Conservation (phyloP, 2,329 filamentous ascomycete species). For the Aspergillus tubingensis region DNA sequence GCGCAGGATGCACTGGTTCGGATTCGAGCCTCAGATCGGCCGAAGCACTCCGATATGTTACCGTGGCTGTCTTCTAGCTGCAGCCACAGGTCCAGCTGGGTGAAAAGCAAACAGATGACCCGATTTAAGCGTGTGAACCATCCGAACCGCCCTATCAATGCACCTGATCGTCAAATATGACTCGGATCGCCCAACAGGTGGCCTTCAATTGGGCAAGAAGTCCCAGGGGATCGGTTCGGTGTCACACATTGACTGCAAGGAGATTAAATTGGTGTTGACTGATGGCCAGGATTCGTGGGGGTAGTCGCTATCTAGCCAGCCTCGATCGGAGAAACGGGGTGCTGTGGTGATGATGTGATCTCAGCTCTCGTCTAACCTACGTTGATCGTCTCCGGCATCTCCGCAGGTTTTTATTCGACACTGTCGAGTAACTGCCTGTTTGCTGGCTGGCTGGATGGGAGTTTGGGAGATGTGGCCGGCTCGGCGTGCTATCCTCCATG, state of each 20-base stretch:
- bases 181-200: background rate
- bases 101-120: background rate
- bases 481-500: background rate
- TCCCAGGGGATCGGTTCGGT: slow-evolving; percentile 19
- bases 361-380: background rate
- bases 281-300: background rate
- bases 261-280: background rate
- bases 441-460: background rate
- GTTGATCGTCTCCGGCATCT: background rate
- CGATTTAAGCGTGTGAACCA: background rate
- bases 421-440: no score
- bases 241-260: slow-evolving; percentile 17
- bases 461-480: background rate
- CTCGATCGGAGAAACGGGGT: background rate
- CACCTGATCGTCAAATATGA: background rate
- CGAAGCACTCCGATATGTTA: background rate
- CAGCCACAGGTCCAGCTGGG: background rate
- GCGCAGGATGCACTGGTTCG: background rate
- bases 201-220: slow-evolving; percentile 15
- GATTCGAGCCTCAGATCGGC: background rate
- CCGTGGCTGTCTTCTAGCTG: slow-evolving; percentile 2
- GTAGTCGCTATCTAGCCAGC: background rate
- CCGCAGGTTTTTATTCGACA: background rate
- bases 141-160: background rate
- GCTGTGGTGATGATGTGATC: background rate